Conservation (phyloP, 768 basidiomycete genomes). For the Panaeolus papilionaceus region DNA sequence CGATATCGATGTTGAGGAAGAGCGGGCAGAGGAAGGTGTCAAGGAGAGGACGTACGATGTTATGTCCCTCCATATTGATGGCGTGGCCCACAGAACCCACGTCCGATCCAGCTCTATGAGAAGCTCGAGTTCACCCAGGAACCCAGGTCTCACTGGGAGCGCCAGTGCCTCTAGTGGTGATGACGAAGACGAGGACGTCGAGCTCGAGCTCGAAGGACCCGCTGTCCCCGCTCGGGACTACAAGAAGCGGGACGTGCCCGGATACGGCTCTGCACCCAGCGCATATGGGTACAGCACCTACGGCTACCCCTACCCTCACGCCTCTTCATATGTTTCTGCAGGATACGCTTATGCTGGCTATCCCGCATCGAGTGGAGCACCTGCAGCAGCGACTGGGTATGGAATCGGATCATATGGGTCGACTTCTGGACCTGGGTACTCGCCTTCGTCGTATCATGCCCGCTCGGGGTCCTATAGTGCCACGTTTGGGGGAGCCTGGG, state of each 20-base stretch:
- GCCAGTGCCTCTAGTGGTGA: conserved; percentile 22
- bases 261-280: conserved; percentile 13
- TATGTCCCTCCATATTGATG: background rate
- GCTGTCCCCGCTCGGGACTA: background rate
- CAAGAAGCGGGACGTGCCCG: conserved; percentile 20
- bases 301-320: conserved; percentile 3
- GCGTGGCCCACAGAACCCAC: conserved; percentile 3
- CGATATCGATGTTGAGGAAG: conserved; percentile 22
- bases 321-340: background rate
- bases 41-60: conserved; percentile 20
- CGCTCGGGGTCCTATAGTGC: conserved; percentile 13
- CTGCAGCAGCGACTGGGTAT: background rate
- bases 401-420: conserved; percentile 15
- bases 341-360: background rate
- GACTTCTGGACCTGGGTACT: conserved; percentile 15
- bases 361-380: background rate
- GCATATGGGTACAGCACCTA: background rate
- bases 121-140: conserved; percentile 25
- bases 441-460: conserved; percentile 13
- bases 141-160: conserved; percentile 24
- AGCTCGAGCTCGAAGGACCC: conserved; percentile 19
- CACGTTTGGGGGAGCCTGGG: conserved; percentile 30
- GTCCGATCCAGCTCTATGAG: conserved; percentile 24
- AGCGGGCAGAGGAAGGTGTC: conserved; percentile 34
- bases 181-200: conserved; percentile 20